phyloP scores from a whole-genome alignment of 495 filamentous ascomycete genomes.

The Aspergillus homomorphus region DNA sequence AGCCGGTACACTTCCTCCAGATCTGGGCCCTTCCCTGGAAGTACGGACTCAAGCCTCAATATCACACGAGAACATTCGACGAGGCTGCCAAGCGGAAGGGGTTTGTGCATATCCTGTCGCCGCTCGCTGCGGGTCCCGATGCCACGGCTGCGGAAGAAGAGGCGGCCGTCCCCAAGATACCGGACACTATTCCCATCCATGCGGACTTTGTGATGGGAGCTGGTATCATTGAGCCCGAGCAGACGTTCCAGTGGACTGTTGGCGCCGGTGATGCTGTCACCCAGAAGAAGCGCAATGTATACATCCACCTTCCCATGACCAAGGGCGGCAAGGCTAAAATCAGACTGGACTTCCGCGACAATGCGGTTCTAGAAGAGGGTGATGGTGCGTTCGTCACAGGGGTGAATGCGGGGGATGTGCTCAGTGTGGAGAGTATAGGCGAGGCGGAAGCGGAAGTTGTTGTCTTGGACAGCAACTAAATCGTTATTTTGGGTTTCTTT shows the following conservation, averaged over 20 bases:
- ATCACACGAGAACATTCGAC: conserved; percentile 64
- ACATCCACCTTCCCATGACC: conserved; percentile 72
- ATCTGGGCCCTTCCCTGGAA: conserved; percentile 78
- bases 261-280: conserved; percentile 45
- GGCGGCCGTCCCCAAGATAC: conserved; percentile 52
- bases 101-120: conserved; percentile 68
- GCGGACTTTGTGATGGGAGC: conserved; percentile 78
- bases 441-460: conserved; percentile 66
- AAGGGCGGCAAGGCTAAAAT: conserved; percentile 67
- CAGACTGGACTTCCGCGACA: conserved; percentile 58
- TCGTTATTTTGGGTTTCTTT: neutral
- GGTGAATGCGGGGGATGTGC: conserved; percentile 55
- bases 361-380: conserved; percentile 61
- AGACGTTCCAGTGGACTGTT: conserved; percentile 59
- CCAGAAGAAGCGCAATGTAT: conserved; percentile 61
- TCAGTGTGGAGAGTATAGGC: conserved; percentile 61
- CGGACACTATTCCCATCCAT: conserved; percentile 70
- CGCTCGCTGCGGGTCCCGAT: conserved; percentile 58
- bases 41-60: conserved; percentile 62
- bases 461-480: conserved; percentile 53
- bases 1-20: conserved; percentile 74
- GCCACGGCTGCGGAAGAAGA: conserved; percentile 57
- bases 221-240: conserved; percentile 54
- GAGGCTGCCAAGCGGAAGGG: conserved; percentile 65
- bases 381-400: conserved; percentile 67